Evolutionary conservation across 2,329 filamentous ascomycete genomes (phyloP).

Genomic region (Diaporthe sp.): DNA sequence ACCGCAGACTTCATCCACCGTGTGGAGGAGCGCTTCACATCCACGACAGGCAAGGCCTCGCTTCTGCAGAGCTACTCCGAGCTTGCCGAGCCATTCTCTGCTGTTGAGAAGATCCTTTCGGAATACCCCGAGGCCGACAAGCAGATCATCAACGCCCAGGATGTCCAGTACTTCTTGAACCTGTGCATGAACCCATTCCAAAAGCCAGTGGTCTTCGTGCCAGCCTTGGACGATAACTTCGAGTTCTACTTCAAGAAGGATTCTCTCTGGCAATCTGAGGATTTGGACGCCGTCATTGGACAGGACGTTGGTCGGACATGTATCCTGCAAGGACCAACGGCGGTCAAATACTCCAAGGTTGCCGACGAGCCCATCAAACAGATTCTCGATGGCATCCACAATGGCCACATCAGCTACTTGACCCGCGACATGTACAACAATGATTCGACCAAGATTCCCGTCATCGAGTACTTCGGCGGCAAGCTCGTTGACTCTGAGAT

Average conservation of each 20-base stretch:
- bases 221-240: constrained; percentile 95
- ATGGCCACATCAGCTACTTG: constrained; percentile 85
- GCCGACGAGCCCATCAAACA: constrained; percentile 96
- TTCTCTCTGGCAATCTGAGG: constrained; percentile 98
- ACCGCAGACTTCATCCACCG: constrained; percentile 97
- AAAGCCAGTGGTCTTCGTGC: constrained; percentile 97
- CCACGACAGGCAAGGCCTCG: constrained; percentile 78
- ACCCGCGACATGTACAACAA: constrained; percentile 84
- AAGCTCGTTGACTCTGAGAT: constrained; percentile 81
- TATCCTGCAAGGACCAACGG: constrained; percentile 95
- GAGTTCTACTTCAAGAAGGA: constrained; percentile 99
- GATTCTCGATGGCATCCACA: constrained; percentile 91
- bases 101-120: constrained; percentile 83
- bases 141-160: constrained; percentile 97
- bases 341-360: constrained; percentile 88
- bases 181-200: constrained; percentile 92
- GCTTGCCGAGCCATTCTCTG: constrained; percentile 83
- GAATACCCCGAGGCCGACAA: constrained; percentile 88
- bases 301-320: constrained; percentile 97
- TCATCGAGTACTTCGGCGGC: constrained; percentile 95
- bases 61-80: constrained; percentile 92
- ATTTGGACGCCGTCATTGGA: constrained; percentile 93
- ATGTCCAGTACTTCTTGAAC: constrained; percentile 95
- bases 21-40: constrained; percentile 94
- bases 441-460: constrained; percentile 81